Evolutionary conservation across 192 early-diverging fungal species (phyloP).

Genomic region (Coemansia sp.): DNA sequence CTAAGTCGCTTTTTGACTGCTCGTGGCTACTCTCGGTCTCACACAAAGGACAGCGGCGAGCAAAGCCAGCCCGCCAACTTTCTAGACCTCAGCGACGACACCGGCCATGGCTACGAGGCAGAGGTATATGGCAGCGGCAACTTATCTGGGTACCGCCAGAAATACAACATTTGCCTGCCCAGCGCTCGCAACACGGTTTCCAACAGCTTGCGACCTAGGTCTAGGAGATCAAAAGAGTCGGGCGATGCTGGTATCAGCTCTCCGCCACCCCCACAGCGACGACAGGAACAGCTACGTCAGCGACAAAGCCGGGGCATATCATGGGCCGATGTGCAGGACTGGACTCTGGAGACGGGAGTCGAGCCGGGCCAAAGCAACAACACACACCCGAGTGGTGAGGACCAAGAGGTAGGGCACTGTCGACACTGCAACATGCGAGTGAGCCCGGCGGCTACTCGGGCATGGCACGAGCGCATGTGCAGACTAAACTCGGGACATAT

Average conservation of each 20-base stretch:
- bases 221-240: not conserved
- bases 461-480: conserved; percentile 46
- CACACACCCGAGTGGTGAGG: not conserved
- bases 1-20: not conserved
- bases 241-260: not conserved
- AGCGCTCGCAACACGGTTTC: not conserved
- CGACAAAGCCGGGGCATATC: conserved; percentile 22
- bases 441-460: conserved; percentile 17
- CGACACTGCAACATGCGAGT: conserved; percentile 42
- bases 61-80: conserved; percentile 26
- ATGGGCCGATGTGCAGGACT: conserved; percentile 27
- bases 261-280: not conserved
- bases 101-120: not conserved
- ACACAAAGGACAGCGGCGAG: not conserved
- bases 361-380: not conserved
- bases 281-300: not conserved
- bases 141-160: not conserved
- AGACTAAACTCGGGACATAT: conserved; percentile 6
- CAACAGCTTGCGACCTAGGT: not conserved
- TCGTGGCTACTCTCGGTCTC: not conserved
- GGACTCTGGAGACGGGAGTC: not conserved
- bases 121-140: not conserved
- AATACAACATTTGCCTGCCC: conserved; percentile 14
- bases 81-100: conserved; percentile 25
- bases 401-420: conserved; percentile 1